Conservation (phyloP, 768 basidiomycete species). For the Suillus spraguei region DNA sequence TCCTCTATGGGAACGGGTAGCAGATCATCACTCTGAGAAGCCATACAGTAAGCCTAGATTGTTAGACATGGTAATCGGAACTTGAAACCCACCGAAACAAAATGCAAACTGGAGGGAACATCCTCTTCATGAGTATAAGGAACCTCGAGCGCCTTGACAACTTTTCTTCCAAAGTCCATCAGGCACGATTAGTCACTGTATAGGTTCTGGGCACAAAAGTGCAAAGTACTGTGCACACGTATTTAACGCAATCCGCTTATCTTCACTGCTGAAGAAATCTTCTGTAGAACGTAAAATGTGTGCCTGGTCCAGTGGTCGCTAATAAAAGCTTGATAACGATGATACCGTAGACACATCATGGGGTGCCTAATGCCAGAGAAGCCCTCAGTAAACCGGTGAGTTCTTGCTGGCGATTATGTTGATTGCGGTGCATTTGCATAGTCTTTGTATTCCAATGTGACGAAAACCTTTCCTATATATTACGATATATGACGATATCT, state of each 20-base stretch:
- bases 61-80: background rate
- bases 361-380: background rate
- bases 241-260: conserved; percentile 11
- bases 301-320: background rate
- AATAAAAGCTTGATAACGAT: conserved; percentile 11
- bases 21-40: conserved; percentile 60
- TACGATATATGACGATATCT: too few species aligned
- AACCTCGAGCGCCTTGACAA: conserved; percentile 45
- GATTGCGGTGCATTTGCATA: too few species aligned
- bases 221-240: background rate
- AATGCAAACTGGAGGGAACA: conserved; percentile 43
- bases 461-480: too few species aligned
- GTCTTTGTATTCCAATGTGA: too few species aligned
- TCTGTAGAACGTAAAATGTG: background rate
- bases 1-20: conserved; percentile 58
- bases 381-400: too few species aligned
- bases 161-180: conserved; percentile 18
- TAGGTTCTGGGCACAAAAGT: background rate
- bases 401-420: too few species aligned
- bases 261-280: background rate
- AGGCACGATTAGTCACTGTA: background rate
- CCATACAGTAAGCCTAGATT: conserved; percentile 10
- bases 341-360: background rate
- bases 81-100: conserved; percentile 45
- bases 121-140: conserved; percentile 49